Evolutionary conservation across 805 yeast genomes (phyloP), one percentile per base, ranked within the genome.

Genomic region (Schwanniomyces vanrijiae): DNA sequence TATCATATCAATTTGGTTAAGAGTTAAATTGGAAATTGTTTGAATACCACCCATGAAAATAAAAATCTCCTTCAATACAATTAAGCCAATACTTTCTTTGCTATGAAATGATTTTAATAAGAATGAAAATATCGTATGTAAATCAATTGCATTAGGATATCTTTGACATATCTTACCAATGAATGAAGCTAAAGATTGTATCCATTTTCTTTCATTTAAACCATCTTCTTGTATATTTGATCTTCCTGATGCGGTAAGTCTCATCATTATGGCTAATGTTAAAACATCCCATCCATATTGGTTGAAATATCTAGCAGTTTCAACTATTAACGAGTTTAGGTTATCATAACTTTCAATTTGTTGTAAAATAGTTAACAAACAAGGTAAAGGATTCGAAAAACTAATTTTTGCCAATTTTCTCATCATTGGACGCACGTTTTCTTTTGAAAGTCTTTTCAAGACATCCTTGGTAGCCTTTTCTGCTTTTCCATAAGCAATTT

Each of bases 271-370:
- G 1, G 86, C 90, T 56, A 81, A 83, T 4, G 91, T 84, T 25
- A 92, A 65, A 2, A 83, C 87, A 62, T 92, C 98, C 90, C 96
- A 90, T 0, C 90, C 90, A 56, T 86, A 84, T 4, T 69, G 77
- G 43, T 84, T 85, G 61, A 90, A 89, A 58, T 81, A 85, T 35
- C 82, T 71, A 0, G 96, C 90, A 5, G 94, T 81, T 40, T 85
- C 85, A 8, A 89, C 90, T 5, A 92, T 82, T 47, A 92, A 72
- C 33, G 81, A 83, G 39, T 85, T 86, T 52, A 92, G 78, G 59
- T 92, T 92, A 59, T 87, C 96, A 61, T 92, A 92, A 69, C 94
- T 89, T 64, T 92, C 98, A 52, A 92, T 82, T 59, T 90, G 97
- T 40, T 82, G 81, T 9, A 91, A 73, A 40, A 88, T 76, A 0